phyloP scores from a whole-genome alignment of 2,329 filamentous ascomycete genomes.

The Beauveria bassiana region DNA sequence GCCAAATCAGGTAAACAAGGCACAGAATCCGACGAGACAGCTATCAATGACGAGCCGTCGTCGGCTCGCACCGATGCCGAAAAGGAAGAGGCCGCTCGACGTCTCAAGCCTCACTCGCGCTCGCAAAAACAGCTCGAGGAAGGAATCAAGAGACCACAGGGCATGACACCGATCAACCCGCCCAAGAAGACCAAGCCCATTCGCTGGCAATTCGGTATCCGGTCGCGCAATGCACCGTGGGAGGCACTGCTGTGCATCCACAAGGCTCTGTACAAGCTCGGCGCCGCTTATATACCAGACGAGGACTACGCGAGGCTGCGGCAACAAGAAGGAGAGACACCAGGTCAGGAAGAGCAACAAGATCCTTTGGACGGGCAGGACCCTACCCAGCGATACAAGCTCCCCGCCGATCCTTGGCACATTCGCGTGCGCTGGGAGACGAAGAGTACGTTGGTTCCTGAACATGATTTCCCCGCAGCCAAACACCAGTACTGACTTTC shows the following conservation, averaged over 20 bases:
- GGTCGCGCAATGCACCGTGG: conserved; percentile 86
- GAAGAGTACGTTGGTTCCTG: conserved; percentile 52
- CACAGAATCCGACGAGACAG: conserved; percentile 32
- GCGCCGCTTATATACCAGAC: conserved; percentile 75
- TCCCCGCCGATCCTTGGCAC: conserved; percentile 93
- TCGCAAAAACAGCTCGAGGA: conserved; percentile 63
- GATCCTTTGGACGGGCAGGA: conserved; percentile 37
- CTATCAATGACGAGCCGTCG: conserved; percentile 38
- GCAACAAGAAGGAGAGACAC: conserved; percentile 27
- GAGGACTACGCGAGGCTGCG: conserved; percentile 41
- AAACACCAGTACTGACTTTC: not conserved
- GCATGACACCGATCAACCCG: conserved; percentile 55
- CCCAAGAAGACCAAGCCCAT: conserved; percentile 70
- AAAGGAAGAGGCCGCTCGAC: conserved; percentile 70
- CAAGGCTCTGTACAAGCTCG: conserved; percentile 79
- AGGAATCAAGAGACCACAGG: conserved; percentile 49
- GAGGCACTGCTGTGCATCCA: conserved; percentile 95
- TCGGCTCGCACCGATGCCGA: conserved; percentile 59
- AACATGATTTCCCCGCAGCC: not conserved
- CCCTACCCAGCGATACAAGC: conserved; percentile 58
- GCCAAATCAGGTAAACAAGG: conserved; percentile 46
- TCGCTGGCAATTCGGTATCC: conserved; percentile 97
- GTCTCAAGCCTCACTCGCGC: conserved; percentile 78
- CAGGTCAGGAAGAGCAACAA: conserved; percentile 28
- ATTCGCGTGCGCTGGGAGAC: conserved; percentile 86